A percentile compares a stretch with the other conserved stretches of the same genome.
phyloP scores from a whole-genome alignment of 2,329 filamentous ascomycete species.

The Colletotrichum zoysiae region DNA sequence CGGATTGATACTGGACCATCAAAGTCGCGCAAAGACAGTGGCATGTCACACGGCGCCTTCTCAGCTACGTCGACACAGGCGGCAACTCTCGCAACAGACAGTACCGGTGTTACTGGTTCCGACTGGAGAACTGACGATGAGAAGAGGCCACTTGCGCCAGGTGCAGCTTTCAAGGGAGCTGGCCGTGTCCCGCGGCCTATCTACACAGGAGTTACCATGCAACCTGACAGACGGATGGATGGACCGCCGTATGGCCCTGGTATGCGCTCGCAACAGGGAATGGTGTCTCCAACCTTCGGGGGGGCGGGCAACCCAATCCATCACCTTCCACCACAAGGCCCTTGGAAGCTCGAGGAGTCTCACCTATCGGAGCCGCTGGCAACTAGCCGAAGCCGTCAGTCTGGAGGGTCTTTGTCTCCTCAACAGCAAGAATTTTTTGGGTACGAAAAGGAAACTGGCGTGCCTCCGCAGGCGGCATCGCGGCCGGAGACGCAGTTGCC shows the following conservation, averaged over 20 bases:
- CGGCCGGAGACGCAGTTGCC: constrained; percentile 42
- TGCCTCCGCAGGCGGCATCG: constrained; percentile 38
- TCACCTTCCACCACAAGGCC: constrained; percentile 57
- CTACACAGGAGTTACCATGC: constrained; percentile 16
- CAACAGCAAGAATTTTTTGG: constrained; percentile 55
- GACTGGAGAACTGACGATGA: constrained; percentile 34
- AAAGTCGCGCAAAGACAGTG: constrained; percentile 25
- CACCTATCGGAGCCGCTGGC: constrained; percentile 62
- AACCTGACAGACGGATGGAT: constrained; percentile 44
- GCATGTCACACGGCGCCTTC: constrained; percentile 13
- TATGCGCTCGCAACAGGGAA: constrained; percentile 35
- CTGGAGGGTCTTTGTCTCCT: constrained; percentile 43
- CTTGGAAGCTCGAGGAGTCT: constrained; percentile 69
- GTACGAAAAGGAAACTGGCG: constrained; percentile 66
- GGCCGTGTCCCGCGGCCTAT: constrained; percentile 18
- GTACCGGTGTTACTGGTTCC: constrained; percentile 20
- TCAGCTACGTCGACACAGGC: constrained; percentile 38
- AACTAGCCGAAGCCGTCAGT: constrained; percentile 38
- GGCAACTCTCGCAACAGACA: constrained; percentile 35
- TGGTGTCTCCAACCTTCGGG: constrained; percentile 26
- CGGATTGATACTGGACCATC: constrained; percentile 26
- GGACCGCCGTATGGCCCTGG: constrained; percentile 41
- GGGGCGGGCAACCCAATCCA: constrained; percentile 53
- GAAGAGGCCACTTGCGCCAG: constrained; percentile 29
- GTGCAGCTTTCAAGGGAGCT: constrained; percentile 25